Base-by-base conservation (phyloP, 345 rosid species). In the Lagerstroemia speciosa region DNA sequence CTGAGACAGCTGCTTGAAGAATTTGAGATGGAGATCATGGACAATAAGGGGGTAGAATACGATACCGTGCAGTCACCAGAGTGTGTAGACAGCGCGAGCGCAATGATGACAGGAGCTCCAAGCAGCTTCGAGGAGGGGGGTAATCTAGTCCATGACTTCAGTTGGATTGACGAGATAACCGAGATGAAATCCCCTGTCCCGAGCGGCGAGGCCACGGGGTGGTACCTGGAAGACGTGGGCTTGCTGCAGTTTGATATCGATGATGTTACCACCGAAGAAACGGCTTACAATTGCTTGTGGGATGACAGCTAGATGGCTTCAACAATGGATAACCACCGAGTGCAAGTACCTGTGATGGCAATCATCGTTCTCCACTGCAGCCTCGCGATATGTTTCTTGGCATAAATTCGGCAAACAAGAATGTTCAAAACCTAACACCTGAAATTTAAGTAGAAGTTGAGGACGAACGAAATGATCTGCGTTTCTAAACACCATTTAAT, bases 281-380 rank as follows among this genome's bases (percentile, higher is more conserved):
- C 55, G 53, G 67, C 60, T 32, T 76, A 76, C 63, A 37, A 37
- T 65, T 65, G 64, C 67, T 33, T 72, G 71, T 76, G 79, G 76
- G 73, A 72, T 26, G 50, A 62, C 41, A 55, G 32, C 43, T 76
- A 45, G 67, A 32, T 37, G 7, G 52, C 24, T 46, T 31, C 48
- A 31, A 22, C 22, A 1, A 60, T 14, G 70, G 60, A 10, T 20
- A 34, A 11, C 27, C 8, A 36, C 72, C 8, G 24, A 11, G 15
- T 11, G 19, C 15, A 45, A 45, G 15, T 5, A 19, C n/a, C n/a
- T 19, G 3, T 19, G 6, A 48, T 48, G 55, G 55, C 3, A 19
- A 48, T 48, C 3, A 2, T 48, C 24, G 55, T n/a, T 30, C 2
- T 53, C 29, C 2, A n/a, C 24, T 14, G 3, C 5, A 3, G 29